A percentile compares a stretch with the other conserved stretches of the same genome.
These are phyloP conservation scores for Xerocomus minutiporus DNA, from an alignment of 1,284 basidiomycete species.

Conservation along the genomic window DNA sequence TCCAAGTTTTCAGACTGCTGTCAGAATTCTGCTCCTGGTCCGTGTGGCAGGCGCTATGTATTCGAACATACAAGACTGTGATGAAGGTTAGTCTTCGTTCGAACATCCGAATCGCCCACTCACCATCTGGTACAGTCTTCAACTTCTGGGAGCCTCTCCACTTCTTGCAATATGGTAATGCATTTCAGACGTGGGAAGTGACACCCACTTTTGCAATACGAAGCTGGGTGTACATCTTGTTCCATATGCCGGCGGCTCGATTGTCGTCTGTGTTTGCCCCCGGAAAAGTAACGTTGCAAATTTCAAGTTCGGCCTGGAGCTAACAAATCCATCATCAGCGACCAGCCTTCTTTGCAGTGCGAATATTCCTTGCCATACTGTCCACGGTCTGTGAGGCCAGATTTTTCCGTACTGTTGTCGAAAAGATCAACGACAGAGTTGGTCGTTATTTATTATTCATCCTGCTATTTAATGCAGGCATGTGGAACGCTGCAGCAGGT, in stretches of 20 bases:
- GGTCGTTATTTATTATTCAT: constrained; percentile 90
- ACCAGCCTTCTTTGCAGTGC: constrained; percentile 83
- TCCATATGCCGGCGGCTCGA: constrained; percentile 64
- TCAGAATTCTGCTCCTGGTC: constrained; percentile 79
- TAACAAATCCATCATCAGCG: constrained; percentile 45
- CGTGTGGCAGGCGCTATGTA: constrained; percentile 92
- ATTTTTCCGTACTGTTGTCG: constrained; percentile 79
- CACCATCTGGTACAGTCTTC: constrained; percentile 62
- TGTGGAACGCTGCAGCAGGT: constrained; percentile 90
- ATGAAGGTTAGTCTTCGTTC: constrained; percentile 68
- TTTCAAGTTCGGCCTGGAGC: constrained; percentile 1
- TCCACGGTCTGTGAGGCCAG: constrained; percentile 79
- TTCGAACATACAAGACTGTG: constrained; percentile 92
- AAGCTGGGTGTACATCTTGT: constrained; percentile 88
- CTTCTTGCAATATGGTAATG: constrained; percentile 76
- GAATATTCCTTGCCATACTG: constrained; percentile 73
- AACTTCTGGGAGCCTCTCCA: constrained; percentile 99
- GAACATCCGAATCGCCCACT: background rate
- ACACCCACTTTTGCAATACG: constrained; percentile 88
- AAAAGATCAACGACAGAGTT: constrained; percentile 82
- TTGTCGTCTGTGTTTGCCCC: constrained; percentile 40
- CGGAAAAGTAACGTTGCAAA: constrained; percentile 45
- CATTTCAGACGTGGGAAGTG: constrained; percentile 98
- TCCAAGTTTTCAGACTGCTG: constrained; percentile 76
- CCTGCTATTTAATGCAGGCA: constrained; percentile 81